phyloP scores from a whole-genome alignment of 768 basidiomycete genomes.

The Cantharellus anzutake region DNA sequence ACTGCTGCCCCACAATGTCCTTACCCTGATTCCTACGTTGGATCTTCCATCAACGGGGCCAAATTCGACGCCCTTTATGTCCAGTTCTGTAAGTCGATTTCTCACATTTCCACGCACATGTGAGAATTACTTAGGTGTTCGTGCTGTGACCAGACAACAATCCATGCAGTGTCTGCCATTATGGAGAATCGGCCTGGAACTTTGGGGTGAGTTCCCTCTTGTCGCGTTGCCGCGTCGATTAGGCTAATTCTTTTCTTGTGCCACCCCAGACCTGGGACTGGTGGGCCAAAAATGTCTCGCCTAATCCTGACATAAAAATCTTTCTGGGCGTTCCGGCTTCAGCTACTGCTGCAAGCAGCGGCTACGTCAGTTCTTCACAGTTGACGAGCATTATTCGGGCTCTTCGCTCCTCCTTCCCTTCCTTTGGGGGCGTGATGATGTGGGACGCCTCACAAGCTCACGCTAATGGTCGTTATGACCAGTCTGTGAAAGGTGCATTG shows the following conservation, averaged over 20 bases:
- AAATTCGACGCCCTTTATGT: constrained; percentile 58
- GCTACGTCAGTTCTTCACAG: constrained; percentile 19
- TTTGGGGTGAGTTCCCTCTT: constrained; percentile 3
- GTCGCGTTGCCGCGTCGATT: neutral
- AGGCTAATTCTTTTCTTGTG: neutral
- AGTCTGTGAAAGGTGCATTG: constrained; percentile 1
- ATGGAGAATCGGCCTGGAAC: constrained; percentile 18
- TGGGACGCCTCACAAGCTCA: constrained; percentile 9
- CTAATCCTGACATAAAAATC: constrained; percentile 39
- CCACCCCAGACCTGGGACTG: constrained; percentile 27
- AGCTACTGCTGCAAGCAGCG: constrained; percentile 33
- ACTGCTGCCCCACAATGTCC: constrained; percentile 37
- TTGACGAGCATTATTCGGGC: constrained; percentile 2
- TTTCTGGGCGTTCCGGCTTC: constrained; percentile 49
- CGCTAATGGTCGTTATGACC: neutral
- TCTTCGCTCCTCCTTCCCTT: constrained; percentile 6
- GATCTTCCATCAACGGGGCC: constrained; percentile 37
- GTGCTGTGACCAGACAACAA: constrained; percentile 1
- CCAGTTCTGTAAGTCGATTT: constrained; percentile 28
- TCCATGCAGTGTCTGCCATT: neutral
- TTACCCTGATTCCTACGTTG: constrained; percentile 45
- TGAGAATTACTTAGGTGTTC: neutral
- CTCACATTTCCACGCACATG: neutral
- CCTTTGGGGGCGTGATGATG: constrained; percentile 9
- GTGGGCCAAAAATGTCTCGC: constrained; percentile 40